Base-by-base conservation (phyloP, 202 grass and related monocot genomes). In the Hordeum pubiflorum region DNA sequence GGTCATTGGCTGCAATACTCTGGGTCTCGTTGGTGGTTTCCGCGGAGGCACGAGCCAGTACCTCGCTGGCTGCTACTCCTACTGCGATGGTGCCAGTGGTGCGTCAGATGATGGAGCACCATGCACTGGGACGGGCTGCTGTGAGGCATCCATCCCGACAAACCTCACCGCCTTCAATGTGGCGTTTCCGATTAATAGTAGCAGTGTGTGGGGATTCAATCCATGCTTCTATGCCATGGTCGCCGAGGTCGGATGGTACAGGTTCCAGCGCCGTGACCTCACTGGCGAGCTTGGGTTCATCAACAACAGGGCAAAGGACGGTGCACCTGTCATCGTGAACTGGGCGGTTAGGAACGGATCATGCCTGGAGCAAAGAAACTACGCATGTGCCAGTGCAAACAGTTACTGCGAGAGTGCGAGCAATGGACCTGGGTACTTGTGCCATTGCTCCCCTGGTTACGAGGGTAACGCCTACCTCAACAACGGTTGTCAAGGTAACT, bases 401-500 rank as follows among this genome's bases (percentile, higher is more conserved):
- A 96, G 93, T 62, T 27, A 67, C 4, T 96, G 90, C 36, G 17
- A 79, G 77, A 18, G 8, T 44, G 79, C 83, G 24, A 79, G n/a
- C 11, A 82, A 86, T 60, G 90, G 87, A 3, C 75, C 34, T 18
- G 89, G 93, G 15, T 92, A 92, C 46, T 29, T 85, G 5, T 92
- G 90, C 74, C 78, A 86, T 21, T 96, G 90, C 10, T 81, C 81
- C 7, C 0, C 72, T 32, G 93, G 93, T 9, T 96, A 92, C 20
- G 59, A 89, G 39, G 90, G 93, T 12, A 97, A 92, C 32, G 86
- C 90, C 36, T 92, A 97, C 78, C 69, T 92, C 20, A 5, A 0
- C 10, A 3, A 78, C 0, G 88, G 90, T 46, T 97, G 93, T 54
- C 63, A 76, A 87, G 90, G 93, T 91, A 66, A 66, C 63, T 21